Evolutionary conservation across 2,329 filamentous ascomycete genomes (phyloP).

Genomic region (Thielaviopsis populi): DNA sequence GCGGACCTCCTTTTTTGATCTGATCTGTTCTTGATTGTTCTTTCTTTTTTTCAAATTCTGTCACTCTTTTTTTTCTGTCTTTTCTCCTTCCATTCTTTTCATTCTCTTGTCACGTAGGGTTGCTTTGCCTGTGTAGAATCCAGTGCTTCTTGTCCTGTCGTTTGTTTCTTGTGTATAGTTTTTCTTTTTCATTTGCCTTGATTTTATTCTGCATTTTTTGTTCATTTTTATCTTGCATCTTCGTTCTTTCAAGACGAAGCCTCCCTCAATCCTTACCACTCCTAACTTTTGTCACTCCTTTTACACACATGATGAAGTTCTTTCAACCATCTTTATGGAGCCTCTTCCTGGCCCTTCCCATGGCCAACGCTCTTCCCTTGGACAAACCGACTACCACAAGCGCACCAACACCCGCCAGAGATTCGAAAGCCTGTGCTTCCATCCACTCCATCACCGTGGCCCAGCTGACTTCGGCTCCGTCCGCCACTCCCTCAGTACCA

Average conservation of each 20-base stretch:
- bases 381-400: not conserved
- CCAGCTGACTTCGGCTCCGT: not conserved
- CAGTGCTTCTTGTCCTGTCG: not conserved
- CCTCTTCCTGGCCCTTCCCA: not conserved
- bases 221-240: conserved; percentile 1
- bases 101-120: not conserved
- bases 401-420: not conserved
- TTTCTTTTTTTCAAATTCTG: not conserved
- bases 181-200: not conserved
- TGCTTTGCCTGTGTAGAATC: not conserved
- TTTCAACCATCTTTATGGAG: not conserved
- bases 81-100: not conserved
- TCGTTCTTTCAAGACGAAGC: not conserved
- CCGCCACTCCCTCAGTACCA: conserved; percentile 24
- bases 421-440: conserved; percentile 1
- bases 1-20: not conserved
- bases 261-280: no score
- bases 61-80: not conserved
- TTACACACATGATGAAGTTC: not conserved
- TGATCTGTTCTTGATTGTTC: not conserved
- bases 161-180: conserved; percentile 5
- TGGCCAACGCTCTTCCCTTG: not conserved
- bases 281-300: not conserved
- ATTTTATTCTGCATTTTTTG: conserved; percentile 2
- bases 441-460: conserved; percentile 1